phyloP scores from a whole-genome alignment of 169 alveolate genomes.

The Toxoplasma gondii region DNA sequence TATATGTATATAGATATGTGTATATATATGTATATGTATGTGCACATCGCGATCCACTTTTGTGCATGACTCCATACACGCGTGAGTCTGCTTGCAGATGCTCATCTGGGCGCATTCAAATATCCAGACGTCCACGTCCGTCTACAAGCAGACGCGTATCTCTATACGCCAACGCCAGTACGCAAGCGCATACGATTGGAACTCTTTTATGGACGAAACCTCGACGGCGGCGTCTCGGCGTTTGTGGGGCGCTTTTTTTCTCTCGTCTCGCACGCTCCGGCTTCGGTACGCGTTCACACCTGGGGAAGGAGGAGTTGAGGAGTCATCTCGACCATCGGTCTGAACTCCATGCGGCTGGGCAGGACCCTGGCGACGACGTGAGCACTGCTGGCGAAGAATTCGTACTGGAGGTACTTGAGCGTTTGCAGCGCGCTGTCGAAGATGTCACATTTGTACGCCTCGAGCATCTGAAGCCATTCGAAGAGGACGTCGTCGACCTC shows the following conservation, averaged over 20 bases:
- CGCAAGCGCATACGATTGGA: too few relatives aligned
- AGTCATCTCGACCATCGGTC: constrained; percentile 78
- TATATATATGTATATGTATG: neutral
- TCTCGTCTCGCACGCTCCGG: too few relatives aligned
- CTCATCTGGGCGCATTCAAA: neutral
- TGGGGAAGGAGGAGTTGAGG: constrained; percentile 71
- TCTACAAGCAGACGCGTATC: too few relatives aligned
- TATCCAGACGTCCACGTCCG: neutral
- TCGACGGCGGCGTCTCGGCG: too few relatives aligned
- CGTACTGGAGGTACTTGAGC: constrained; percentile 74
- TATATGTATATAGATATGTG: neutral
- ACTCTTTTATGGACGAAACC: too few relatives aligned
- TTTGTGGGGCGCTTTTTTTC: too few relatives aligned
- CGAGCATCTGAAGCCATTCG: constrained; percentile 71
- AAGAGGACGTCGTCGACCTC: constrained; percentile 57
- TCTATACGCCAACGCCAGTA: too few relatives aligned
- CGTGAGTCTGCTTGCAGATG: neutral
- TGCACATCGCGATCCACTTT: too few relatives aligned
- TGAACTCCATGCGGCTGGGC: constrained; percentile 74
- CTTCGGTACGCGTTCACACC: constrained; percentile 36
- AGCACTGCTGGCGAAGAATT: constrained; percentile 73
- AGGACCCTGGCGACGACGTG: constrained; percentile 69
- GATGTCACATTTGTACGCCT: constrained; percentile 64
- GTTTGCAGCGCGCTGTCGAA: constrained; percentile 67
- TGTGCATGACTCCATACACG: neutral